Evolutionary conservation across 1,284 basidiomycete species (phyloP).

Genomic region (Wolfiporia cocos): DNA sequence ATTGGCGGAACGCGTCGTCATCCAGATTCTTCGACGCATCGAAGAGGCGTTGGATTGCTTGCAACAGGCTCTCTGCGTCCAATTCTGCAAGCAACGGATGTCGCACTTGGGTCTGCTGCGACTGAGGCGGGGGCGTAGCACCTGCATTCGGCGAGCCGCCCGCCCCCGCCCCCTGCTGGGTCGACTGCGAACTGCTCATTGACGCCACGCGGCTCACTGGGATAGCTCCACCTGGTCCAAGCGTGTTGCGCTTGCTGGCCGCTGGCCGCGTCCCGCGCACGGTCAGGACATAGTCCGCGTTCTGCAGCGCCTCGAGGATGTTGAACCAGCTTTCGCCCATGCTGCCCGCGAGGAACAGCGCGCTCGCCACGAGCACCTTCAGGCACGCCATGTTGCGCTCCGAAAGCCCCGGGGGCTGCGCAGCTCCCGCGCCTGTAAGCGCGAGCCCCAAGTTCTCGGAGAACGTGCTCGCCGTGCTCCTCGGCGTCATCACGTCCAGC

Average conservation of each 20-base stretch:
- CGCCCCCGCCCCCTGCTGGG: constrained; percentile 6
- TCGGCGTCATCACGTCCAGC: constrained; percentile 58
- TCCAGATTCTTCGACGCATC: constrained; percentile 81
- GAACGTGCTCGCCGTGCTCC: constrained; percentile 50
- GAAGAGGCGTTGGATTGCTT: constrained; percentile 75
- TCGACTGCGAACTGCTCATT: constrained; percentile 21
- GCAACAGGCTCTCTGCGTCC: constrained; percentile 68
- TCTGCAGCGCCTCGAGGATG: constrained; percentile 86
- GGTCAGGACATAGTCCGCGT: constrained; percentile 85
- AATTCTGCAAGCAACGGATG: constrained; percentile 69
- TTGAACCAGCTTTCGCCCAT: constrained; percentile 89
- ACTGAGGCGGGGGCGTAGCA: too few species aligned
- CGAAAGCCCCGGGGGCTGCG: constrained; percentile 69
- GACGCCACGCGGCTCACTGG: constrained; percentile 33
- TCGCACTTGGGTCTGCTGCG: constrained; percentile 21
- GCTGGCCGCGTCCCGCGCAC: constrained; percentile 37
- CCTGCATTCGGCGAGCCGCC: constrained; percentile 4
- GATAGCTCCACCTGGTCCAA: constrained; percentile 27
- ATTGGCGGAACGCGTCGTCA: constrained; percentile 77
- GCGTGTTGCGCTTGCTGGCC: constrained; percentile 30
- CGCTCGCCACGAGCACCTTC: constrained; percentile 75
- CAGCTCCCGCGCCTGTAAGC: constrained; percentile 23
- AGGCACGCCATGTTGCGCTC: constrained; percentile 90
- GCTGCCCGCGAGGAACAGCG: constrained; percentile 78
- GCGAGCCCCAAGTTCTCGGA: constrained; percentile 69